Percentiles rank a stretch among this genome's conserved stretches.
Conservation (phyloP, 106 monocot species). For the Apostasia shenzhenica region DNA sequence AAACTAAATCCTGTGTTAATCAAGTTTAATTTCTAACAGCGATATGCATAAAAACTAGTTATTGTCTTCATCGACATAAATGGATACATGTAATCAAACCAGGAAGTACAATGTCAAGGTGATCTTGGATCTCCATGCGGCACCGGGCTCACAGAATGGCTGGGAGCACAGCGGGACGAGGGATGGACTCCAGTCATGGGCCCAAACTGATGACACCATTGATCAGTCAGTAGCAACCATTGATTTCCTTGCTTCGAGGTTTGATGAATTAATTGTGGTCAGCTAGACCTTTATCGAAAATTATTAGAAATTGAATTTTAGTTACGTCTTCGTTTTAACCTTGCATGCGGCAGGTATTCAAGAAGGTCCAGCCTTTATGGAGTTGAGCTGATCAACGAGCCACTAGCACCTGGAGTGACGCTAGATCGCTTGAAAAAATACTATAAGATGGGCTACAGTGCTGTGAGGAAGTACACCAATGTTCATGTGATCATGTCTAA, state of each 20-base stretch:
- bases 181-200: constrained; percentile 66
- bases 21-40: no score
- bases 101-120: constrained; percentile 38
- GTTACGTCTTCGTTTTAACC: no score
- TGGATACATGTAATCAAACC: background rate
- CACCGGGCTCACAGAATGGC: constrained; percentile 41
- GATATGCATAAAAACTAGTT: no score
- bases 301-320: no score
- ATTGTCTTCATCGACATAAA: no score
- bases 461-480: constrained; percentile 52
- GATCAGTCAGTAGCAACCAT: constrained; percentile 47
- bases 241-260: constrained; percentile 65
- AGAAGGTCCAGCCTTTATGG: no score
- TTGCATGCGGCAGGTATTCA: no score
- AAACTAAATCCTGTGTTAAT: no score
- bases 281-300: no score
- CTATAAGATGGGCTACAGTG: constrained; percentile 51
- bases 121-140: constrained; percentile 49
- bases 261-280: background rate
- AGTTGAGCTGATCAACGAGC: no score
- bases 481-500: constrained; percentile 14
- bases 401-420: no score
- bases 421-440: constrained; percentile 32
- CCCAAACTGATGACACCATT: constrained; percentile 33
- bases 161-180: constrained; percentile 59